phyloP scores from a whole-genome alignment of 2,329 filamentous ascomycete genomes.

The Shiraia sp. region DNA sequence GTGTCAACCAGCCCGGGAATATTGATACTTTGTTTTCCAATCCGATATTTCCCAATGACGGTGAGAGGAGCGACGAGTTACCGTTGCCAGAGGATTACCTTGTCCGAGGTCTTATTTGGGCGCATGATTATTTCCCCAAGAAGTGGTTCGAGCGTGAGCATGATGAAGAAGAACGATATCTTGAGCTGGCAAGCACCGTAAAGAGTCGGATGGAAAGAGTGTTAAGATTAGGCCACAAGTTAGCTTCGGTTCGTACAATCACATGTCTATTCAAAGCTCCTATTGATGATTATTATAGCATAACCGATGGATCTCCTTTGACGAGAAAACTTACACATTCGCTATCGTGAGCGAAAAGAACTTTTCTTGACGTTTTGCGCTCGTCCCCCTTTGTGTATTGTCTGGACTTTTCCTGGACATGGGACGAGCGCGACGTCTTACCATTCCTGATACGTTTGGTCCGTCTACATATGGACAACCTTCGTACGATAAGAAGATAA shows the following conservation, averaged over 20 bases:
- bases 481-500: too few relatives aligned
- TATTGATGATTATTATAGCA: constrained; percentile 23
- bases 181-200: constrained; percentile 64
- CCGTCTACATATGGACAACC: too few relatives aligned
- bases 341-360: constrained; percentile 13
- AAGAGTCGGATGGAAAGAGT: constrained; percentile 63
- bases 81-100: constrained; percentile 72
- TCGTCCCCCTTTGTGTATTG: not conserved
- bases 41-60: constrained; percentile 54
- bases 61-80: constrained; percentile 43
- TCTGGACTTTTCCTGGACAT: not conserved
- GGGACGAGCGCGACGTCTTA: too few relatives aligned
- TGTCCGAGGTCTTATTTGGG: constrained; percentile 66
- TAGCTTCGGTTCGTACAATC: constrained; percentile 41
- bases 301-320: constrained; percentile 37
- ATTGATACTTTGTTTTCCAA: constrained; percentile 35
- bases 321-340: constrained; percentile 31
- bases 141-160: constrained; percentile 65
- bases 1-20: constrained; percentile 18
- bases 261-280: not conserved
- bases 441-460: too few relatives aligned
- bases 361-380: not conserved
- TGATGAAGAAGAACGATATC: constrained; percentile 69
- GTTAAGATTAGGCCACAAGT: constrained; percentile 59
- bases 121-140: constrained; percentile 60